Base-by-base conservation (phyloP, 371 early-diverging fungal genomes). In the Capniomyces stellatus region DNA sequence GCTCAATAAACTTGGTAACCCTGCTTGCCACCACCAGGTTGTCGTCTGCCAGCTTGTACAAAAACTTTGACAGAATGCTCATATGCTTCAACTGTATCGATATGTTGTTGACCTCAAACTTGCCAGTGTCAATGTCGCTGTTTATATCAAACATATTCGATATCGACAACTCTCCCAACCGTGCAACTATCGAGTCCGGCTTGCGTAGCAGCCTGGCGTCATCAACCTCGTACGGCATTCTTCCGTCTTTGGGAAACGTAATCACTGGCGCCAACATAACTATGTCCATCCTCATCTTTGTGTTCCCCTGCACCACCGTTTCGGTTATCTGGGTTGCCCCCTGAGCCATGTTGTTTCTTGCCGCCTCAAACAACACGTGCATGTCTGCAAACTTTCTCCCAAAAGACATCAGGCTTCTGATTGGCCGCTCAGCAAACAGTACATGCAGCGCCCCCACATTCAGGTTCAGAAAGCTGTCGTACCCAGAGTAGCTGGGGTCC, bases 101-200 rank as follows among this genome's bases (percentile, higher is more conserved):
- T 0, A 71, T 51, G 0, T 68, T 63, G 48, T 67, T 66, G 18
- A 58, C 62, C 21, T 49, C 75, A 64, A 15, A 52, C 58, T 21
- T 51, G 54, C 68, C 60, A 3, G 58, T 52, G 47, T 60, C 56
- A 28, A 54, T 57, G 40, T 70, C 41, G 10, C 51, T 46, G 59
- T 69, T 52, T 29, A 66, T 40, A 48, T 67, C 50, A 64, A 88
- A 87, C 43, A 68, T 60, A 62, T 92, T 93, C 19, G 65, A 71
- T 0, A 92, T 86, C 2, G 85, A 73, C 21, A 97, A 79, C 57
- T 84, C 79, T 54, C 98, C 98, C 24, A 92, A 72, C 64, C 89
- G 77, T 27, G 89, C 84, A 2, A 78, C 67, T n/a, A 93, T 58
- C 4, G 63, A 61, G 53, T 85, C 82, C 4, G 58, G 54, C 3